phyloP scores from a whole-genome alignment of 371 early-diverging fungal species.

The Mortierella sp. region DNA sequence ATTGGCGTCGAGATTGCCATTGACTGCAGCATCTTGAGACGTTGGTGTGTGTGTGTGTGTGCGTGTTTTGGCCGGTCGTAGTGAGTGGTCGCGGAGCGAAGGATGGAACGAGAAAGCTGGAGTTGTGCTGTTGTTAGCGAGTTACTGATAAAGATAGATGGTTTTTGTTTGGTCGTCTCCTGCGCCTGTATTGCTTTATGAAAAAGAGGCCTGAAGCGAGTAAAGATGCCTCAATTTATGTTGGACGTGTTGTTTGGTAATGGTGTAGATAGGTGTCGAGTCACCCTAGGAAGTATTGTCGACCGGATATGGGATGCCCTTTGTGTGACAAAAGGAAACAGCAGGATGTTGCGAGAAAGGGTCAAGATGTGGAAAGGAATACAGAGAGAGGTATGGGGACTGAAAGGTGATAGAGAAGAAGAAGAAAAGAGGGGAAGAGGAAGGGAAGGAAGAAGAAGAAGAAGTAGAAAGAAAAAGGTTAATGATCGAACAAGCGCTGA shows the following conservation, averaged over 20 bases:
- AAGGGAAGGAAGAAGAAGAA: background rate
- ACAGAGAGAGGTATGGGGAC: background rate
- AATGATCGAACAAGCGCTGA: background rate
- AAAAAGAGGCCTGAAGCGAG: no score
- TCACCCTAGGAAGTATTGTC: no score
- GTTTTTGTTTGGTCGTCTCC: no score
- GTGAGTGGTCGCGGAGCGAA: background rate
- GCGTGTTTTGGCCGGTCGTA: background rate
- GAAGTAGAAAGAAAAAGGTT: background rate
- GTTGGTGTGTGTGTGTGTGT: background rate
- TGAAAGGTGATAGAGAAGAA: background rate
- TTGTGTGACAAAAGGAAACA: background rate
- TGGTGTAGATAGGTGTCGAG: no score
- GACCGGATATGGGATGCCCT: no score
- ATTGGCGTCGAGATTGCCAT: slow-evolving; percentile 44
- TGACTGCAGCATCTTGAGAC: slow-evolving; percentile 4
- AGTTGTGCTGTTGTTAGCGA: background rate
- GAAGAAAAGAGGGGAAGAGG: background rate
- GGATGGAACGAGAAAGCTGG: background rate
- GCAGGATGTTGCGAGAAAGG: no score
- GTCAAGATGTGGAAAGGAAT: background rate
- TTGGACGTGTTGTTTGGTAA: no score
- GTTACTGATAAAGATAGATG: background rate
- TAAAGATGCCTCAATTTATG: no score
- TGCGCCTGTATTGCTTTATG: no score